Evolutionary conservation across 1,139 yeast species (phyloP).

Genomic region (Candida buenavistaensis): DNA sequence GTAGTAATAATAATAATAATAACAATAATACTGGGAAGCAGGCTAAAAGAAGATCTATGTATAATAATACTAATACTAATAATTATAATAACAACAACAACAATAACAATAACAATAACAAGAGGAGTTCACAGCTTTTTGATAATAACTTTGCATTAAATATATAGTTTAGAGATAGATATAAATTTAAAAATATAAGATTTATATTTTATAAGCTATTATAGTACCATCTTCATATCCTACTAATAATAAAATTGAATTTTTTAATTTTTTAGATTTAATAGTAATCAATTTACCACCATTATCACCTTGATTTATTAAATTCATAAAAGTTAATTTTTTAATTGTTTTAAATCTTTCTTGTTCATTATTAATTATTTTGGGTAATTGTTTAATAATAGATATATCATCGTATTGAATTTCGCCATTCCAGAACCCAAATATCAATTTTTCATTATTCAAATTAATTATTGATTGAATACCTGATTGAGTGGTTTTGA

Average conservation of each 20-base stretch:
- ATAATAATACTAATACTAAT: constrained; percentile 5
- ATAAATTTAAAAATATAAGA: constrained; percentile 4
- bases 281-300: constrained; percentile 9
- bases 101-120: constrained; percentile 8
- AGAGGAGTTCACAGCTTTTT: constrained; percentile 15
- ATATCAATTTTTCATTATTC: constrained; percentile 12
- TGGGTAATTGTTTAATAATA: constrained; percentile 18
- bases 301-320: background rate
- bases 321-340: constrained; percentile 19
- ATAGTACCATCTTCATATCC: constrained; percentile 45
- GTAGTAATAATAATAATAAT: constrained; percentile 1
- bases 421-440: constrained; percentile 46
- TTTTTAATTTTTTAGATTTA: constrained; percentile 16
- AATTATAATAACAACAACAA: constrained; percentile 5
- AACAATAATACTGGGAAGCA: constrained; percentile 7
- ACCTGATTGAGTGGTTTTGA: constrained; percentile 22
- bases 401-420: constrained; percentile 19
- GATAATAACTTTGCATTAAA: constrained; percentile 9
- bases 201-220: constrained; percentile 18
- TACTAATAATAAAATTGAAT: constrained; percentile 21
- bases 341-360: constrained; percentile 8
- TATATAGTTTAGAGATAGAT: constrained; percentile 5
- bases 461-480: constrained; percentile 19
- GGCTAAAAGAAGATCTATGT: constrained; percentile 14
- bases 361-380: constrained; percentile 12